Evolutionary conservation across 805 yeast genomes (phyloP).

Genomic region (Gaillardinia entomophila): DNA sequence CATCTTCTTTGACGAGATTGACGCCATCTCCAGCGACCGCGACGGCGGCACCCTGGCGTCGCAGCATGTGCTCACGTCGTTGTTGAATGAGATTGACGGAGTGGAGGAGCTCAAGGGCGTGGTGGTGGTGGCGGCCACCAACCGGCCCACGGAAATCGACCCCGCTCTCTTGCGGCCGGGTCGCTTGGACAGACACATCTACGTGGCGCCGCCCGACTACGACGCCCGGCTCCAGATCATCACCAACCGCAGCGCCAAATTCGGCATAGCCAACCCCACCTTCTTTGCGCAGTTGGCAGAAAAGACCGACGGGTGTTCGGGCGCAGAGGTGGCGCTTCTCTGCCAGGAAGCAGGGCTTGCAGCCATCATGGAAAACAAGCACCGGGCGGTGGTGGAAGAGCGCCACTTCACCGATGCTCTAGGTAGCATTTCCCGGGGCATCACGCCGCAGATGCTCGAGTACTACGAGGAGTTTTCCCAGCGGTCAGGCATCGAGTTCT

Average conservation of each 20-base stretch:
- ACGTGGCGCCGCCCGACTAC: slow-evolving; percentile 86
- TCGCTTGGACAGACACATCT: slow-evolving; percentile 86
- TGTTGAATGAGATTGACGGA: slow-evolving; percentile 94
- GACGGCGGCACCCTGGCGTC: slow-evolving; percentile 65
- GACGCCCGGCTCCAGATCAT: slow-evolving; percentile 78
- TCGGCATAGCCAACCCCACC: slow-evolving; percentile 42
- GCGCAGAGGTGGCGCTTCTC: slow-evolving; percentile 87
- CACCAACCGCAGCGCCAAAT: slow-evolving; percentile 59
- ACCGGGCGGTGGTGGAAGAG: slow-evolving; percentile 47
- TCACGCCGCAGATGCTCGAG: slow-evolving; percentile 77
- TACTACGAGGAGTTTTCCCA: slow-evolving; percentile 59
- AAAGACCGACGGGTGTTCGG: slow-evolving; percentile 86
- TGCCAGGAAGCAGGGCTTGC: slow-evolving; percentile 95
- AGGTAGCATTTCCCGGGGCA: slow-evolving; percentile 63
- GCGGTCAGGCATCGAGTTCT: slow-evolving; percentile 27
- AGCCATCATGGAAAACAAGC: slow-evolving; percentile 79
- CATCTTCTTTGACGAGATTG: slow-evolving; percentile 94
- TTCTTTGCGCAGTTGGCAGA: slow-evolving; percentile 51
- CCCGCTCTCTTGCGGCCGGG: slow-evolving; percentile 95
- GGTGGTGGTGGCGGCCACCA: slow-evolving; percentile 92
- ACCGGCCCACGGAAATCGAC: slow-evolving; percentile 90
- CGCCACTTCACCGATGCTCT: slow-evolving; percentile 73
- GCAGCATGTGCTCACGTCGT: slow-evolving; percentile 81
- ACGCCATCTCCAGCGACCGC: slow-evolving; percentile 81
- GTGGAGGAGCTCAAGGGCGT: slow-evolving; percentile 93